Conservation (phyloP, 495 filamentous ascomycete species). For the Tetracladium marchalianum region DNA sequence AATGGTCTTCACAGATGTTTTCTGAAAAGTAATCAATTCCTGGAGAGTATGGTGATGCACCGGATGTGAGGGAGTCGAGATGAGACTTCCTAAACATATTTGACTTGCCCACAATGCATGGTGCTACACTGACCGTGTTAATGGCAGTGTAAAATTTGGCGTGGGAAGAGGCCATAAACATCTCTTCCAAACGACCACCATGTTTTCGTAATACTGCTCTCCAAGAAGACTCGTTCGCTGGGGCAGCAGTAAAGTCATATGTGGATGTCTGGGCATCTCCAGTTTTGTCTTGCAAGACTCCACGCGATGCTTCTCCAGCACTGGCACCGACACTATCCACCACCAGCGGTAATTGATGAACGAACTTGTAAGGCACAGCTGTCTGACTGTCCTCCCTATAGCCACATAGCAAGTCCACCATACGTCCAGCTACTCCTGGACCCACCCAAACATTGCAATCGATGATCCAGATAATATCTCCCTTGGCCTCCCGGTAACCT, state of each 20-base stretch:
- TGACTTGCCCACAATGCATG: slow-evolving; percentile 93
- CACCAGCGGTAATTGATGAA: slow-evolving; percentile 85
- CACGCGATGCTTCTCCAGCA: slow-evolving; percentile 30
- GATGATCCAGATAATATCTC: slow-evolving; percentile 87
- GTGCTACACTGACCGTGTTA: slow-evolving; percentile 83
- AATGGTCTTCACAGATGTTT: slow-evolving; percentile 96
- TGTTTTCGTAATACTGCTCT: slow-evolving; percentile 29
- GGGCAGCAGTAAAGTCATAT: slow-evolving; percentile 8
- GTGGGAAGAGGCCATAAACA: slow-evolving; percentile 88
- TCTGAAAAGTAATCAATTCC: slow-evolving; percentile 89
- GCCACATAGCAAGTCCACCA: slow-evolving; percentile 80
- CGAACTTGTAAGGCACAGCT: slow-evolving; percentile 72
- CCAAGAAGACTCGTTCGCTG: slow-evolving; percentile 18
- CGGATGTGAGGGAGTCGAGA: slow-evolving; percentile 39
- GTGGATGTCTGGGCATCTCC: slow-evolving; percentile 7
- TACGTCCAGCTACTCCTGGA: slow-evolving; percentile 64
- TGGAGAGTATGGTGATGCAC: slow-evolving; percentile 36
- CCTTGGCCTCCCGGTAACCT: slow-evolving; percentile 86
- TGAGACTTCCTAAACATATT: slow-evolving; percentile 97
- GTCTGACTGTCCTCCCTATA: slow-evolving; percentile 28
- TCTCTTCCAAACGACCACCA: slow-evolving; percentile 85
- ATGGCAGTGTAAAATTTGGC: slow-evolving; percentile 98
- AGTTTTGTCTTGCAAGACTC: slow-evolving; percentile 22
- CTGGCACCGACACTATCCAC: slow-evolving; percentile 53
- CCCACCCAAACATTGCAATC: slow-evolving; percentile 96